Percentiles rank a stretch among this genome's conserved stretches.
Conservation (phyloP, 164 flowering plant genomes). For the Tetracentron sinense region DNA sequence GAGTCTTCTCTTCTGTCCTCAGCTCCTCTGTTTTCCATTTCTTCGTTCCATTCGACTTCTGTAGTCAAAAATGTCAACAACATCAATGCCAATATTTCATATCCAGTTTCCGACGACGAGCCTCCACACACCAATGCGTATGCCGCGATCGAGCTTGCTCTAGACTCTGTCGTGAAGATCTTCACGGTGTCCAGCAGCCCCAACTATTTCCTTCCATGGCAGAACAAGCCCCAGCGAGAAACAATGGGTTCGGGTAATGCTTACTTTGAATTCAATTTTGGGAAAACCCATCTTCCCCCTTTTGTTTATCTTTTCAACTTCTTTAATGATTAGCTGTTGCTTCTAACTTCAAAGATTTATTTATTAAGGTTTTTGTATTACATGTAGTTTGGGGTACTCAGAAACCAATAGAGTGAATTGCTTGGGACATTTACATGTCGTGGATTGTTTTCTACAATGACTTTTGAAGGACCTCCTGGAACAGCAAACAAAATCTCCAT, state of each 20-base stretch:
- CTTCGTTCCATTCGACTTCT: not conserved
- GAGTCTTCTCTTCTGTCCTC: not conserved
- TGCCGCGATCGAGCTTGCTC: conserved; percentile 65
- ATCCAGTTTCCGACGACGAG: not conserved
- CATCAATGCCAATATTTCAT: not conserved
- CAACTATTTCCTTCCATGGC: conserved; percentile 90
- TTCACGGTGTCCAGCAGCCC: conserved; percentile 89
- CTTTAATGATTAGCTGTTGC: no score
- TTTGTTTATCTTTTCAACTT: no score
- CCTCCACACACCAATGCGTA: conserved; percentile 31
- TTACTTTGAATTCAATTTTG: no score
- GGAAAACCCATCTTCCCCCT: no score
- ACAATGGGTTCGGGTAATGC: conserved; percentile 86
- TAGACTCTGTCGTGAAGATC: conserved; percentile 89
- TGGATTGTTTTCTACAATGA: no score
- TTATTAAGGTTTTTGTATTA: no score
- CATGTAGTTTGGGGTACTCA: no score
- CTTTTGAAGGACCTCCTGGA: no score
- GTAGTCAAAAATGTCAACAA: not conserved
- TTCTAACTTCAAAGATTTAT: no score
- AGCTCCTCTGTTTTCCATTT: not conserved
- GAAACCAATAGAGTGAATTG: no score
- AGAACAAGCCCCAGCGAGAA: conserved; percentile 91
- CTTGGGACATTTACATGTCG: no score
- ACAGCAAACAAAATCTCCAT: no score